phyloP scores from a whole-genome alignment of 2,329 filamentous ascomycete species.

The Fusarium metavorans region DNA sequence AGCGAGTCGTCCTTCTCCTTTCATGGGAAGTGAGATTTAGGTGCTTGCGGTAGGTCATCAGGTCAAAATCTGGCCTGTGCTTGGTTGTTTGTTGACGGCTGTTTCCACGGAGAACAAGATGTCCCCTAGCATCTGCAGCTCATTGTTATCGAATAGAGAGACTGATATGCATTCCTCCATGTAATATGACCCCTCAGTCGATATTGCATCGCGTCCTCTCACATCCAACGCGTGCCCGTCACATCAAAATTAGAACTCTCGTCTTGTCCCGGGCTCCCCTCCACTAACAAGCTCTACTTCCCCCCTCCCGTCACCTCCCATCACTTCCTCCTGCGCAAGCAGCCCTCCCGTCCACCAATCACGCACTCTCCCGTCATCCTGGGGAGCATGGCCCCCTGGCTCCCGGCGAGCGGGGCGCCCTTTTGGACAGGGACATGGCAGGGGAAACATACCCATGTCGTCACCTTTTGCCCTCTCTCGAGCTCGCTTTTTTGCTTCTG shows the following conservation, averaged over 20 bases:
- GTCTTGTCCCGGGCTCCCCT: not conserved
- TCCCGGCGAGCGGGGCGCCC: conserved; percentile 40
- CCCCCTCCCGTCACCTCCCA: conserved; percentile 18
- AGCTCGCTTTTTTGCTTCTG: conserved; percentile 10
- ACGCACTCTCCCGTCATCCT: conserved; percentile 41
- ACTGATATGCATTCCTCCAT: not conserved
- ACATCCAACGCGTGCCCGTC: not conserved
- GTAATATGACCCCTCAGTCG: not conserved
- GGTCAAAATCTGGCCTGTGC: conserved; percentile 33
- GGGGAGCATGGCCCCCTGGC: conserved; percentile 44
- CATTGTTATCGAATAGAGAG: conserved; percentile 3
- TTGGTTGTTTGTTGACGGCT: conserved; percentile 14
- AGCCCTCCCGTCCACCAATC: conserved; percentile 36
- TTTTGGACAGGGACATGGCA: conserved; percentile 27
- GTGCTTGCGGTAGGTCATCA: not conserved
- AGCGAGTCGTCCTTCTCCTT: conserved; percentile 6
- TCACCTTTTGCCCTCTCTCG: conserved; percentile 21
- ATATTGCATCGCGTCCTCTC: not conserved
- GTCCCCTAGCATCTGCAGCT: not conserved
- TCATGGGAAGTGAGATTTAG: not conserved
- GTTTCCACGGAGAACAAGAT: conserved; percentile 20
- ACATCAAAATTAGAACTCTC: not conserved
- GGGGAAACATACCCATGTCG: conserved; percentile 31
- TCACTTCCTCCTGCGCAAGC: conserved; percentile 22
- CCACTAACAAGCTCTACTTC: conserved; percentile 25